These are phyloP conservation scores for Paraconiothyrium sp. DNA, from an alignment of 2,329 filamentous ascomycete genomes.

Conservation along the genomic window DNA sequence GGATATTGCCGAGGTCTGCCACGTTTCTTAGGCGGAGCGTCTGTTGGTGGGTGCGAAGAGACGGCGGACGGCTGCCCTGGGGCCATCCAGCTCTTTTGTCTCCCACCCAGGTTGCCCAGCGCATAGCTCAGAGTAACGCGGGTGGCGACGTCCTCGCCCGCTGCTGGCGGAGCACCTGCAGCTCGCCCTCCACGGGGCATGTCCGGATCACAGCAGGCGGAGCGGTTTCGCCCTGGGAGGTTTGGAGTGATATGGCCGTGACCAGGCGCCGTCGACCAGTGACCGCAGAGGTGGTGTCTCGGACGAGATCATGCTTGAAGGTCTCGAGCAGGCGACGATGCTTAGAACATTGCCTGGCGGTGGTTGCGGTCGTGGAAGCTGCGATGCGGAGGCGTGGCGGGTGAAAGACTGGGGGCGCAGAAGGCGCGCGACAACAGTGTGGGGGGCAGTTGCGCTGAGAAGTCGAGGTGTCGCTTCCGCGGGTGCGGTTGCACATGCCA, in stretches of 20 bases:
- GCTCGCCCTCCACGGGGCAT: constrained; percentile 24
- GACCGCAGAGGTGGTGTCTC: constrained; percentile 20
- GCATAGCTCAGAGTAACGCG: constrained; percentile 37
- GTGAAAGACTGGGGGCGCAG: background rate
- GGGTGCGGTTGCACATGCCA: background rate
- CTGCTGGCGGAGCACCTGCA: constrained; percentile 18
- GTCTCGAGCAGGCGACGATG: background rate
- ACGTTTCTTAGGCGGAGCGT: constrained; percentile 16
- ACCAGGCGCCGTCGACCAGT: constrained; percentile 22
- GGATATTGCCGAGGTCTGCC: constrained; percentile 25
- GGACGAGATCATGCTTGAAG: constrained; percentile 30
- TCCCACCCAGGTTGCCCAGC: constrained; percentile 42
- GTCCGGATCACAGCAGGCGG: constrained; percentile 2
- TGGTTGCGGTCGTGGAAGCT: background rate
- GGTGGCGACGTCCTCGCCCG: constrained; percentile 26
- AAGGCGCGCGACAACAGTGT: background rate
- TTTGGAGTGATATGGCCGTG: constrained; percentile 15
- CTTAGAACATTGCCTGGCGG: background rate
- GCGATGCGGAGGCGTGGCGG: background rate
- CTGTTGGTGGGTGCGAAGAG: background rate
- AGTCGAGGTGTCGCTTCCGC: constrained; percentile 4
- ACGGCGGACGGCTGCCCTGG: background rate
- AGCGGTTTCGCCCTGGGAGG: background rate
- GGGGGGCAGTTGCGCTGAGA: background rate
- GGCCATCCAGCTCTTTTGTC: constrained; percentile 46